phyloP scores from a whole-genome alignment of 192 early-diverging fungal genomes.

The Coemansia sp. region DNA sequence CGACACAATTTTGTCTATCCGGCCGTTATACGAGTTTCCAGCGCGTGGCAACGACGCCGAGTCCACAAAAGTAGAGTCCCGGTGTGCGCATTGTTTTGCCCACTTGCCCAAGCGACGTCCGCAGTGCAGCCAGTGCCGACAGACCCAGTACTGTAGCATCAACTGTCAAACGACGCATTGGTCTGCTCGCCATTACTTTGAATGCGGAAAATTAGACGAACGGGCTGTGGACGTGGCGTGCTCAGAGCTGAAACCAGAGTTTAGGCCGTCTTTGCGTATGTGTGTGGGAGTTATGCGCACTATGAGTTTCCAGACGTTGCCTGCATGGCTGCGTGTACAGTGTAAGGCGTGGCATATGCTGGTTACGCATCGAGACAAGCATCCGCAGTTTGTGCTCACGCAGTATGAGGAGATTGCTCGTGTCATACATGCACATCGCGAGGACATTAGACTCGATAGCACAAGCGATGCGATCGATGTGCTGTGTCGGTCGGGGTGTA shows the following conservation, averaged over 20 bases:
- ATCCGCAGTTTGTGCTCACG: slow-evolving; percentile 30
- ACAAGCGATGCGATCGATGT: neutral
- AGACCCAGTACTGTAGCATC: slow-evolving; percentile 30
- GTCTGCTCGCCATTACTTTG: slow-evolving; percentile 29
- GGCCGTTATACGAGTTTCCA: slow-evolving; percentile 25
- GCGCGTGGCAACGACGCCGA: slow-evolving; percentile 5
- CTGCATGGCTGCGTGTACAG: slow-evolving; percentile 31
- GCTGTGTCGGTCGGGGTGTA: slow-evolving; percentile 37
- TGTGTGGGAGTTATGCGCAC: slow-evolving; percentile 12
- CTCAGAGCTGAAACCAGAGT: slow-evolving; percentile 24
- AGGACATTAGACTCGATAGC: neutral
- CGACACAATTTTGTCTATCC: slow-evolving; percentile 22
- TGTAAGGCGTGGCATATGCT: slow-evolving; percentile 28
- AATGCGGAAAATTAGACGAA: slow-evolving; percentile 14
- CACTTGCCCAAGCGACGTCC: slow-evolving; percentile 24
- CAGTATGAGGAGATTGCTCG: slow-evolving; percentile 40
- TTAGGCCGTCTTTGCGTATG: slow-evolving; percentile 39
- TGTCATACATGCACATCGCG: neutral
- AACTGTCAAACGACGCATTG: slow-evolving; percentile 35
- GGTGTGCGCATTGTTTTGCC: slow-evolving; percentile 34
- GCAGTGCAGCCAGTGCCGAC: slow-evolving; percentile 46
- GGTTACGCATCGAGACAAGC: slow-evolving; percentile 26
- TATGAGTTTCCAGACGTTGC: neutral
- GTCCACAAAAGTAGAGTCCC: neutral
- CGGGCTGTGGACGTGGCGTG: slow-evolving; percentile 4